Evolutionary conservation across 2,329 filamentous ascomycete species (phyloP).

Genomic region (Fusarium coffeatum): DNA sequence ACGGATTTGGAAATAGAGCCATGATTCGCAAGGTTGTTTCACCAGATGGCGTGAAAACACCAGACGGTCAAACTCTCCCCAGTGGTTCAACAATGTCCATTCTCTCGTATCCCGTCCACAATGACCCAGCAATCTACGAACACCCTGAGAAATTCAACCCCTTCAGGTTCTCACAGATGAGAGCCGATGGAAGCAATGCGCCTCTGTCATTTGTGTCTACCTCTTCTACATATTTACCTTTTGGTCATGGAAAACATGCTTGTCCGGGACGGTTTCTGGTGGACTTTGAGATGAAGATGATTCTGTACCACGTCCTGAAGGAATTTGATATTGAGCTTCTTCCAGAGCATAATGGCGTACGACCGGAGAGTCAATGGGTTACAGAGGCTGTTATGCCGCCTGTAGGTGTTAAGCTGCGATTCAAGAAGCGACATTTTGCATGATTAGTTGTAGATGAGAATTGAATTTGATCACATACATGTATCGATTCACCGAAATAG

Average conservation of each 20-base stretch:
- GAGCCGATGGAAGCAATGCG: slow-evolving; percentile 32
- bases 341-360: slow-evolving; percentile 32
- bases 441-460: not conserved
- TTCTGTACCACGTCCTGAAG: slow-evolving; percentile 37
- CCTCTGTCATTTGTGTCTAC: slow-evolving; percentile 30
- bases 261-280: slow-evolving; percentile 49
- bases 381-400: slow-evolving; percentile 41
- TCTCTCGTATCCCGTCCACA: slow-evolving; percentile 48
- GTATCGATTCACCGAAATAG: not conserved
- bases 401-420: slow-evolving; percentile 25
- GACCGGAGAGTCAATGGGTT: slow-evolving; percentile 37
- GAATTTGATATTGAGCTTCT: slow-evolving; percentile 39
- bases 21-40: slow-evolving; percentile 47
- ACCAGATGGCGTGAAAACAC: slow-evolving; percentile 46
- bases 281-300: slow-evolving; percentile 51
- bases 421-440: slow-evolving; percentile 16
- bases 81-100: slow-evolving; percentile 51
- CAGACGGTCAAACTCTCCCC: slow-evolving; percentile 49
- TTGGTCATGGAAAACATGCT: slow-evolving; percentile 52
- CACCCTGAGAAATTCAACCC: slow-evolving; percentile 55
- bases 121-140: slow-evolving; percentile 48
- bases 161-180: slow-evolving; percentile 54
- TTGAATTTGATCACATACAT: not conserved
- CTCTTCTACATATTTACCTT: slow-evolving; percentile 45
- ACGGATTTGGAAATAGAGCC: slow-evolving; percentile 48